A percentile compares a stretch with the other conserved stretches of the same genome.
phyloP scores from a whole-genome alignment of 179 eudicot genomes.

The Pouteria campechiana region DNA sequence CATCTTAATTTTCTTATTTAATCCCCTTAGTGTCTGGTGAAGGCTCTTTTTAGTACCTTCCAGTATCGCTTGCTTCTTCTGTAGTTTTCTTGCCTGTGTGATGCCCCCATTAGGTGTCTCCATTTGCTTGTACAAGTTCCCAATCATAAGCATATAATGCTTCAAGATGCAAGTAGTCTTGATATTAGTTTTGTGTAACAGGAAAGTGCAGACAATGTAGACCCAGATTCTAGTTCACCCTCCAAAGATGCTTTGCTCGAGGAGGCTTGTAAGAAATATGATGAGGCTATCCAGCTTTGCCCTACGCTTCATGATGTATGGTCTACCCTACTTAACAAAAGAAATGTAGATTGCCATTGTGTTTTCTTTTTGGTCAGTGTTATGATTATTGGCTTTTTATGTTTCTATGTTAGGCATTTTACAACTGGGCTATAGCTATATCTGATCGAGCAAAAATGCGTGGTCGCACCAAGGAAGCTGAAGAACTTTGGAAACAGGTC shows the following conservation, averaged over 20 bases:
- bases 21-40: no score
- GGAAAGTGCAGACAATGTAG: constrained; percentile 98
- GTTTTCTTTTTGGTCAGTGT: not conserved
- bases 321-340: no score
- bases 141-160: no score
- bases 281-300: constrained; percentile 81
- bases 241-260: constrained; percentile 93
- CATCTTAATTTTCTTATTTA: no score
- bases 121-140: no score
- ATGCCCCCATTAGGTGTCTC: no score
- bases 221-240: constrained; percentile 76
- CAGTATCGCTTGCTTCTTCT: no score
- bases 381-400: not conserved
- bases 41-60: no score
- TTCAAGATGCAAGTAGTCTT: no score
- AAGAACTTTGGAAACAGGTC: constrained; percentile 96
- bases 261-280: constrained; percentile 94
- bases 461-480: constrained; percentile 97
- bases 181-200: no score
- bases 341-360: no score
- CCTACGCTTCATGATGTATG: constrained; percentile 96
- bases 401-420: constrained; percentile 52
- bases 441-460: constrained; percentile 98
- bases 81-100: no score
- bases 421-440: constrained; percentile 98